phyloP scores from a whole-genome alignment of 345 rosid species.

The Brassica rapa region DNA sequence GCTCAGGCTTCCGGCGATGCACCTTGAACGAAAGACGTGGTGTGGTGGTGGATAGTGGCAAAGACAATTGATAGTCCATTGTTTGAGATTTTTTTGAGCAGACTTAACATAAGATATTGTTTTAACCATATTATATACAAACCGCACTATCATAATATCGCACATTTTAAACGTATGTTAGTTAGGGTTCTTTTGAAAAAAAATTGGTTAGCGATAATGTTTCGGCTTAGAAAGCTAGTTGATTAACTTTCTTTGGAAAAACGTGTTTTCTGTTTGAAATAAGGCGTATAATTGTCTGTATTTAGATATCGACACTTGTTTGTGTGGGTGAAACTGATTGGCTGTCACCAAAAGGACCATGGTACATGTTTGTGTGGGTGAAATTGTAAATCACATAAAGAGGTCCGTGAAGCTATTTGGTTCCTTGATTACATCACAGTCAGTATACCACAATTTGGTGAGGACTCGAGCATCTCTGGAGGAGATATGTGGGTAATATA shows the following conservation, averaged over 20 bases:
- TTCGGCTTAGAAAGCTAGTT: not conserved
- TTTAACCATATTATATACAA: constrained; percentile 10
- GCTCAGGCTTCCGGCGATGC: constrained; percentile 34
- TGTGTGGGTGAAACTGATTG: not conserved
- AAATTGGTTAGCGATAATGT: not conserved
- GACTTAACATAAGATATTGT: not conserved
- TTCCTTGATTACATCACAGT: not conserved
- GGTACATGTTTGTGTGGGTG: not conserved
- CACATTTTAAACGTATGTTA: not conserved
- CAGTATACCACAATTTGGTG: no score
- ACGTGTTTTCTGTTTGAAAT: not conserved
- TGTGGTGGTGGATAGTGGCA: not conserved
- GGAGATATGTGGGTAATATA: no score
- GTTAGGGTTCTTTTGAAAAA: not conserved
- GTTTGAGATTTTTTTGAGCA: constrained; percentile 16
- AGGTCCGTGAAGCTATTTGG: not conserved
- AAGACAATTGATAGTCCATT: constrained; percentile 23
- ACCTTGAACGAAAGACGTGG: constrained; percentile 35
- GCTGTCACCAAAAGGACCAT: not conserved
- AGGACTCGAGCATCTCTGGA: no score
- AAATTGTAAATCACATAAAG: not conserved
- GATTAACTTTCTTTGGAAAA: not conserved
- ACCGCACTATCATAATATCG: not conserved
- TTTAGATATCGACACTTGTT: no score
- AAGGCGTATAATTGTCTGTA: no score